Percentiles rank a stretch among this genome's conserved stretches.
These are phyloP conservation scores for Gomphus bonarii DNA, from an alignment of 1,284 basidiomycete genomes.

Conservation along the genomic window DNA sequence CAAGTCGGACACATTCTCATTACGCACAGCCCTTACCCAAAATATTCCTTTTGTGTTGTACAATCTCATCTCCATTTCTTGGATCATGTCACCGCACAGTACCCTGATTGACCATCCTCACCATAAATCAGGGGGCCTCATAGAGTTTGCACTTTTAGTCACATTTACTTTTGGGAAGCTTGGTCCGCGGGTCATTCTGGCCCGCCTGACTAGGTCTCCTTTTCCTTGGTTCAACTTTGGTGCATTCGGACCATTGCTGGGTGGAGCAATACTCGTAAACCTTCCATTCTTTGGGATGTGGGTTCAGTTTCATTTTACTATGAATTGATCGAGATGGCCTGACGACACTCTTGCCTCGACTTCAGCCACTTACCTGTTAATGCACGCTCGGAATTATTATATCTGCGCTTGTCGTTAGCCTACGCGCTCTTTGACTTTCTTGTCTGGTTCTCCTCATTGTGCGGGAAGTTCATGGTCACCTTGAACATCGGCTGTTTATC, in stretches of 20 bases:
- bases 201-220: constrained; percentile 15
- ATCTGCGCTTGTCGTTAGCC: constrained; percentile 12
- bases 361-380: neutral
- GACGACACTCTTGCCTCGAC: neutral
- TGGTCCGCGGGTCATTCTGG: constrained; percentile 16
- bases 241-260: constrained; percentile 13
- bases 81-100: constrained; percentile 16
- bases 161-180: constrained; percentile 19
- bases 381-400: constrained; percentile 11
- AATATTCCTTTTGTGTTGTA: constrained; percentile 15
- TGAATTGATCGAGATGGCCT: neutral
- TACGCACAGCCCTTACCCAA: constrained; percentile 13
- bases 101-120: constrained; percentile 9
- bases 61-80: constrained; percentile 12
- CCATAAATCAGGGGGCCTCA: constrained; percentile 11
- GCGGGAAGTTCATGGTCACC: constrained; percentile 13
- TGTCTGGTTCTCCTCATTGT: constrained; percentile 14
- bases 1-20: constrained; percentile 5
- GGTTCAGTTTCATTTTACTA: neutral
- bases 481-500: constrained; percentile 15
- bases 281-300: constrained; percentile 12
- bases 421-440: constrained; percentile 14
- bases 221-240: constrained; percentile 16
- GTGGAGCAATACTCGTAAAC: constrained; percentile 15
- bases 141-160: constrained; percentile 15